Evolutionary conservation across 1,284 basidiomycete genomes (phyloP).

Genomic region (Exobasidium rhododendri): DNA sequence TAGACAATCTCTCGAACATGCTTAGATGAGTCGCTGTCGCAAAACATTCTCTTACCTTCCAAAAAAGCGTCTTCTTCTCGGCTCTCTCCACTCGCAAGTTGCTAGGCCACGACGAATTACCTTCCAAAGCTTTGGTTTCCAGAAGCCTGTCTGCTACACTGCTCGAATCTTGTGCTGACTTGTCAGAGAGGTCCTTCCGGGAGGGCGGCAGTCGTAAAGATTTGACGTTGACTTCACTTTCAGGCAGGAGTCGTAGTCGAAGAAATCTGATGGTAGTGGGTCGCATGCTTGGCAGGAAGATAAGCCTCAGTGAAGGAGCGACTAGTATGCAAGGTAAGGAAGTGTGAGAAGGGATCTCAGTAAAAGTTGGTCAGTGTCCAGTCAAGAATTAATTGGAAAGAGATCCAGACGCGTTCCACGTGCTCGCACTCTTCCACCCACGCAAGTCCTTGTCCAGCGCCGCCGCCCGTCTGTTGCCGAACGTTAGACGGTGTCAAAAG

Average conservation of each 20-base stretch:
- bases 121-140: background rate
- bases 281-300: background rate
- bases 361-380: background rate
- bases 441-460: no score
- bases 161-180: background rate
- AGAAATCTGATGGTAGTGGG: background rate
- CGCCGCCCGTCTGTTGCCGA: background rate
- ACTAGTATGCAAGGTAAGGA: background rate
- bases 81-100: background rate
- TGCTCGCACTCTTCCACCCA: no score
- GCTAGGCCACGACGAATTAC: background rate
- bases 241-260: background rate
- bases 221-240: background rate
- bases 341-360: background rate
- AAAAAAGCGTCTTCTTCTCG: constrained; percentile 5
- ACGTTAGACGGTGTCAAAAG: background rate
- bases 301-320: no score
- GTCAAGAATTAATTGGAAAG: background rate
- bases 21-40: no score
- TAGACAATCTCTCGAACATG: no score
- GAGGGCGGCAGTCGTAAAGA: background rate
- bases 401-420: background rate
- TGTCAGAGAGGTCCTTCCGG: background rate
- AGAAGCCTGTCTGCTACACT: background rate
- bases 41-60: constrained; percentile 8